These are phyloP conservation scores for Cryptomeria japonica DNA, from an alignment of 75 land plant genomes.

Conservation along the genomic window DNA sequence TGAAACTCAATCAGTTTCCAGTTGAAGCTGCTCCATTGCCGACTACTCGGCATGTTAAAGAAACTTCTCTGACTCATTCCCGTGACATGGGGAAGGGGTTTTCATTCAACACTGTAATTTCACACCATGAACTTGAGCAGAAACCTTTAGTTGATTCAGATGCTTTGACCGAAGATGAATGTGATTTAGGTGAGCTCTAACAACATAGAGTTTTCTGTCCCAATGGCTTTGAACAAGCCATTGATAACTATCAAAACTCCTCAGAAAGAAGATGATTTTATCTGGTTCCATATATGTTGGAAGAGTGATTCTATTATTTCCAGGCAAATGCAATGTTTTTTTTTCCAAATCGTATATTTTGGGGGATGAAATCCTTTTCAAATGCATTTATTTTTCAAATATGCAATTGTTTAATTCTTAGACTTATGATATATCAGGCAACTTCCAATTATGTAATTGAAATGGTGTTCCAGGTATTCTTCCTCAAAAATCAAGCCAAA, in stretches of 20 bases:
- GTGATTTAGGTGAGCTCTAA: background rate
- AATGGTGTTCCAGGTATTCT: background rate
- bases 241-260: background rate
- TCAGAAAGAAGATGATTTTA: background rate
- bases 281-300: background rate
- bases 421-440: background rate
- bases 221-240: background rate
- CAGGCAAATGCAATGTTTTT: background rate
- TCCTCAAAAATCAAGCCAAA: background rate
- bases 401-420: background rate
- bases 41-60: background rate
- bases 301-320: background rate
- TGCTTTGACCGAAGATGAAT: conserved; percentile 11
- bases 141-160: background rate
- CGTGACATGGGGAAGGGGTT: background rate
- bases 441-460: background rate
- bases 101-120: conserved; percentile 5
- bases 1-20: conserved; percentile 1
- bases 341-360: background rate
- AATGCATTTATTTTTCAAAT: background rate
- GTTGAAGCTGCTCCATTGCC: background rate
- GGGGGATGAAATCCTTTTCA: background rate
- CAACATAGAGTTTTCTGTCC: background rate
- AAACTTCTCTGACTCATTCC: background rate
- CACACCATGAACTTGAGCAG: background rate